Evolutionary conservation across 2,329 filamentous ascomycete species (phyloP).

Genomic region (Neurospora sp.): DNA sequence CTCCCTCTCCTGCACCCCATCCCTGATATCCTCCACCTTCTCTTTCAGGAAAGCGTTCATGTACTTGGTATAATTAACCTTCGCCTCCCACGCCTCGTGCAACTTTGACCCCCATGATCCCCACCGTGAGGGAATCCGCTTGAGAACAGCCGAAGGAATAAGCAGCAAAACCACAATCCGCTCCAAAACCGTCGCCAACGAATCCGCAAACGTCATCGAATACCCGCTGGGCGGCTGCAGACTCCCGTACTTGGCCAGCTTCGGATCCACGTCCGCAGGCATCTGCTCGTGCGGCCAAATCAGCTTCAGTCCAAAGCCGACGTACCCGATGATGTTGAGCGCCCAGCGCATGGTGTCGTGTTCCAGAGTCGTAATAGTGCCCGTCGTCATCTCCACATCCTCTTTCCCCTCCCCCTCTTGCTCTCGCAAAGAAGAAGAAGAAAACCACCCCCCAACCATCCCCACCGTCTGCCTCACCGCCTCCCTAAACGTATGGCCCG

Average conservation of each 20-base stretch:
- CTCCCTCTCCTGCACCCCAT: constrained; percentile 25
- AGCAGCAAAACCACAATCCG: constrained; percentile 54
- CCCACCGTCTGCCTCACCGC: constrained; percentile 52
- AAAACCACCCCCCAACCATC: constrained; percentile 48
- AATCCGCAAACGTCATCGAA: constrained; percentile 55
- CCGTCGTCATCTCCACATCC: constrained; percentile 22
- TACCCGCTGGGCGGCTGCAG: constrained; percentile 42
- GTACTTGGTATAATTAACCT: constrained; percentile 57
- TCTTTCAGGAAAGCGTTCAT: constrained; percentile 58
- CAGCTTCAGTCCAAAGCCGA: constrained; percentile 59
- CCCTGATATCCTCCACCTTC: constrained; percentile 39
- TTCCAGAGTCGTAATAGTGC: constrained; percentile 46
- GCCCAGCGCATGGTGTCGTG: constrained; percentile 55
- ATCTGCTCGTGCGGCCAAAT: constrained; percentile 53
- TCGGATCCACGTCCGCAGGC: constrained; percentile 32
- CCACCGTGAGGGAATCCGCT: constrained; percentile 22
- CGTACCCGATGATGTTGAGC: constrained; percentile 50
- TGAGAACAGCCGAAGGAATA: constrained; percentile 45
- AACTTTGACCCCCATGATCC: constrained; percentile 38
- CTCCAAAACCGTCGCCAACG: constrained; percentile 52
- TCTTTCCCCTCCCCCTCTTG: constrained; percentile 16
- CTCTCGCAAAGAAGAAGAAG: constrained; percentile 12
- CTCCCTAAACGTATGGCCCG: constrained; percentile 53
- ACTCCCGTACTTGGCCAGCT: constrained; percentile 38
- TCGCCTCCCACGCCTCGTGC: constrained; percentile 44